Conservation (phyloP, 2,329 filamentous ascomycete species). For the Exophiala alcalophila region DNA sequence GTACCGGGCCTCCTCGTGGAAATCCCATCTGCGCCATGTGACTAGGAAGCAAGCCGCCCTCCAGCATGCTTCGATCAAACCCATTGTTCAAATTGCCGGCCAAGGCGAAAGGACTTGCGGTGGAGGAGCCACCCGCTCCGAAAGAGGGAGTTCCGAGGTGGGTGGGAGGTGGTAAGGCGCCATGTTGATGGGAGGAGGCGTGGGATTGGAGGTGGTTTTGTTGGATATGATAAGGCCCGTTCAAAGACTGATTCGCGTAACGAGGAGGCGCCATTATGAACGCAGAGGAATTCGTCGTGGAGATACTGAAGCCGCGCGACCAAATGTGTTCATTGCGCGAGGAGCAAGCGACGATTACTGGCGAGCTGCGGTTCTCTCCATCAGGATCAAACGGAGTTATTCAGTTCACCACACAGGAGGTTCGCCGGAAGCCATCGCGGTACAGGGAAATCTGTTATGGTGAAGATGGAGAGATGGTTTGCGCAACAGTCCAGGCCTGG, state of each 20-base stretch:
- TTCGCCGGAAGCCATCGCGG: neutral
- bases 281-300: constrained; percentile 6
- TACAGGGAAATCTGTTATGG: neutral
- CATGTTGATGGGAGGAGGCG: constrained; percentile 44
- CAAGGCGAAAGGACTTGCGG: constrained; percentile 28
- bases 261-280: constrained; percentile 57
- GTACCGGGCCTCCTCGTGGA: constrained; percentile 66
- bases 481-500: too few relatives aligned
- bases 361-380: constrained; percentile 4
- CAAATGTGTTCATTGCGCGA: constrained; percentile 17
- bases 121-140: constrained; percentile 45
- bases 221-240: constrained; percentile 59
- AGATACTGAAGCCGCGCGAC: constrained; percentile 7
- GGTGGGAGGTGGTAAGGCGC: constrained; percentile 53
- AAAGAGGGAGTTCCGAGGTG: constrained; percentile 68
- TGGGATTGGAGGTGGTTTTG: constrained; percentile 47
- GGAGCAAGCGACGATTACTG: constrained; percentile 2
- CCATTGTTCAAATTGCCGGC: constrained; percentile 52
- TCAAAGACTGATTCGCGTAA: constrained; percentile 57
- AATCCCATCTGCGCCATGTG: constrained; percentile 88
- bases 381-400: constrained; percentile 1
- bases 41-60: constrained; percentile 66
- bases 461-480: constrained; percentile 3
- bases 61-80: constrained; percentile 48
- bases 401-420: neutral